Base-by-base conservation (phyloP, 768 basidiomycete species). In the Leccinum fibrillosum region DNA sequence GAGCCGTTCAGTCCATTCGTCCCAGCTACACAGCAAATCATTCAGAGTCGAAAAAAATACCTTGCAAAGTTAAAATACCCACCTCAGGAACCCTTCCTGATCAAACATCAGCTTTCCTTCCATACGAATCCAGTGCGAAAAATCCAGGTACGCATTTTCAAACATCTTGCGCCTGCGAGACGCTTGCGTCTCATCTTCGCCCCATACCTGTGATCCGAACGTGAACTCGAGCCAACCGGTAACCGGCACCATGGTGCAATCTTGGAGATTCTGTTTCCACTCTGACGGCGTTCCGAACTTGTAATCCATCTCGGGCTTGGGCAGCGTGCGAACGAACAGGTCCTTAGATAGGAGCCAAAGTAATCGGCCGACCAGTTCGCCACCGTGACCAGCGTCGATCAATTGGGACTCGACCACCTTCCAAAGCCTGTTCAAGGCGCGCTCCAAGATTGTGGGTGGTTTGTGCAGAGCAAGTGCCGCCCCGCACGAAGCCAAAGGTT, bases 61-160 rank as follows among this genome's bases (percentile, higher is more conserved):
- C 37, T n/a, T 39, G 17, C 37, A n/a, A n/a, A 15, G 3, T 19
- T n/a, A 19, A 26, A 32, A 23, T 6, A 48, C 47, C 2, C 25
- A 48, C n/a, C 28, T 45, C 51, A 6, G 2, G 11, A 21, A 23
- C 2, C 25, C 32, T 11, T 50, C 45, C 13, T 6, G 58, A 49
- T 21, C 47, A 52, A 19, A 26, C n/a, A 2, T 19, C 19, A 67
- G 26, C 19, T 56, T 49, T 11, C 11, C 30, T 7, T 53, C 32
- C 63, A 67, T 66, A 5, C 50, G 48, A n/a, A 61, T 11, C 59
- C 63, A 62, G 26, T 66, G 62, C 10, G 54, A 66, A 15, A 66
- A 58, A 17, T 57, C 52, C 8, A 64, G 1, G 28, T 58, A 62
- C 0, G 60, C 61, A 23, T 62, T 26, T 26, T 57, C 1, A 21